A percentile compares a stretch with the other conserved stretches of the same genome.
Conservation (phyloP, 83 land plant species). For the Thuja plicata region DNA sequence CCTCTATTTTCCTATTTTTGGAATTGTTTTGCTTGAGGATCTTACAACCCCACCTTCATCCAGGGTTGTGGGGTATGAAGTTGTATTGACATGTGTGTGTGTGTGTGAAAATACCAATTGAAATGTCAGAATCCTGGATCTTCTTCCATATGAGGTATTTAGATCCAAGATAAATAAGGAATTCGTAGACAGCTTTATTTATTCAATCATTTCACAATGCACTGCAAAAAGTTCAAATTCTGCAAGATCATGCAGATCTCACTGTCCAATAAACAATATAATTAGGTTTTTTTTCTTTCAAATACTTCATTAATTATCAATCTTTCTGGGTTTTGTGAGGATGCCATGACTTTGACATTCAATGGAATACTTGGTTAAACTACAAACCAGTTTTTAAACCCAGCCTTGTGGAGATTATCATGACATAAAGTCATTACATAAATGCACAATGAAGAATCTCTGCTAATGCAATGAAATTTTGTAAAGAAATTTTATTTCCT, state of each 20-base stretch:
- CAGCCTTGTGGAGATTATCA: neutral
- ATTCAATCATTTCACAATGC: neutral
- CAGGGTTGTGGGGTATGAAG: neutral
- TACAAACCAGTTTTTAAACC: neutral
- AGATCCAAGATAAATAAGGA: neutral
- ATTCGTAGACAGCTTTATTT: neutral
- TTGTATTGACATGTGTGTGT: neutral
- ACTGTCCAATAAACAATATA: neutral
- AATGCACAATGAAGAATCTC: neutral
- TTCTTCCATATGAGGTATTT: neutral
- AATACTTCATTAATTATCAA: neutral
- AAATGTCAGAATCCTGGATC: neutral
- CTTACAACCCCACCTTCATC: neutral
- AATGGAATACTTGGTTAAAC: neutral
- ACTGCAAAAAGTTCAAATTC: neutral
- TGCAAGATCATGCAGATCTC: neutral
- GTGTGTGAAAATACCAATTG: neutral
- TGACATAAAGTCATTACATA: neutral
- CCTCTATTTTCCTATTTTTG: neutral
- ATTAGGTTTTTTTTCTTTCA: neutral
- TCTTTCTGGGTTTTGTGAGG: neutral
- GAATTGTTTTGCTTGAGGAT: neutral
- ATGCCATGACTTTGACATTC: neutral
- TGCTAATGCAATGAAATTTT: neutral
- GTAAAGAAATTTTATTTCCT: no score